A percentile compares a stretch with the other conserved stretches of the same genome.
Conservation (phyloP, 768 basidiomycete genomes). For the Rubroboletus satanas region DNA sequence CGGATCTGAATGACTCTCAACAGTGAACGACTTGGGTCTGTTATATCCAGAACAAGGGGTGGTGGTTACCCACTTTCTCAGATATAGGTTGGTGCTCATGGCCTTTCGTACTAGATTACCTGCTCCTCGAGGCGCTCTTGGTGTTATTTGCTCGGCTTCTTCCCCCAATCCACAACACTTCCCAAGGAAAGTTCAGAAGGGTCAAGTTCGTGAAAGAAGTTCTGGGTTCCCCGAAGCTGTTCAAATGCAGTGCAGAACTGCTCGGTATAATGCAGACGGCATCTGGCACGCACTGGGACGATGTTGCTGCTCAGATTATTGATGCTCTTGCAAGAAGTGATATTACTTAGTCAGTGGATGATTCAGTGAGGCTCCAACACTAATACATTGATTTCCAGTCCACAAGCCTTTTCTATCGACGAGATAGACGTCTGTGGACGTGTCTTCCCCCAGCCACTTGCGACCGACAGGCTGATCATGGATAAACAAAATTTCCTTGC, state of each 20-base stretch:
- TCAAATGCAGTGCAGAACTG: slow-evolving; percentile 38
- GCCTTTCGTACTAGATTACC: slow-evolving; percentile 40
- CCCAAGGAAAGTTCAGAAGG: slow-evolving; percentile 36
- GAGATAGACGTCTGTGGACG: slow-evolving; percentile 37
- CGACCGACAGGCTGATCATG: slow-evolving; percentile 46
- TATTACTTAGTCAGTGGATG: slow-evolving; percentile 43
- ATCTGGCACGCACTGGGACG: slow-evolving; percentile 48
- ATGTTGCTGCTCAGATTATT: slow-evolving; percentile 44
- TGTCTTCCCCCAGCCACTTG: slow-evolving; percentile 34
- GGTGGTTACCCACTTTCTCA: neutral
- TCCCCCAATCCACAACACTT: slow-evolving; percentile 39
- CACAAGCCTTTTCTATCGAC: slow-evolving; percentile 53
- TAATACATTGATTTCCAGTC: slow-evolving; percentile 35
- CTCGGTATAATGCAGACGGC: slow-evolving; percentile 40
- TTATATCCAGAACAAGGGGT: slow-evolving; percentile 50
- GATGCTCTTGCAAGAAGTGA: slow-evolving; percentile 44
- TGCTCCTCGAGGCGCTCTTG: slow-evolving; percentile 54
- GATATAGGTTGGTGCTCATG: neutral
- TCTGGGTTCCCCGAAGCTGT: slow-evolving; percentile 38
- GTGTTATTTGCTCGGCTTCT: slow-evolving; percentile 55
- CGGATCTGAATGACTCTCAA: neutral
- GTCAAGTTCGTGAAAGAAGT: slow-evolving; percentile 49
- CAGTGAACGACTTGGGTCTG: slow-evolving; percentile 46
- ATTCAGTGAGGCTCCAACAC: neutral
- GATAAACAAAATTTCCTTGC: slow-evolving; percentile 50